Percentiles rank a stretch among this genome's conserved stretches.
These are phyloP conservation scores for Xylaria sp. DNA, from an alignment of 2,329 filamentous ascomycete genomes.

Conservation along the genomic window DNA sequence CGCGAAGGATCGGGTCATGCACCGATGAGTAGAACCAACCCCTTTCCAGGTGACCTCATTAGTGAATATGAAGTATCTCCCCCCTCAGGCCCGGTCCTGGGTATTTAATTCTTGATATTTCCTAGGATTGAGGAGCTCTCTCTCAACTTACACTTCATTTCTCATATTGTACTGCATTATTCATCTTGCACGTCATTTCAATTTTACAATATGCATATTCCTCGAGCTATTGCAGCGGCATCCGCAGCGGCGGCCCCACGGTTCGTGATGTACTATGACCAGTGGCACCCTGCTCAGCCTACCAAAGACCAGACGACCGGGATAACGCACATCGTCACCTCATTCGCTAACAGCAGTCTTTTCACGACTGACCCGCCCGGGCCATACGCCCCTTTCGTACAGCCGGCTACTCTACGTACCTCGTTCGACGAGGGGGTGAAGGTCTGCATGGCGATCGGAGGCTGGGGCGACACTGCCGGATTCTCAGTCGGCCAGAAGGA, in stretches of 20 bases:
- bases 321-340: constrained; percentile 36
- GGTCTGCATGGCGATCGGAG: constrained; percentile 72
- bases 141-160: background rate
- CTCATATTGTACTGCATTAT: too few species aligned
- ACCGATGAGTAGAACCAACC: too few species aligned
- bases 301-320: constrained; percentile 24
- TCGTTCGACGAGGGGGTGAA: constrained; percentile 58
- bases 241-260: constrained; percentile 25
- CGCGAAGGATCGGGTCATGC: too few species aligned
- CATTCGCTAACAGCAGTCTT: constrained; percentile 34
- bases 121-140: background rate
- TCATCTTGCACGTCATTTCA: too few species aligned
- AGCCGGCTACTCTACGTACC: constrained; percentile 41
- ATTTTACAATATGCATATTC: constrained; percentile 31
- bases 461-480: constrained; percentile 71
- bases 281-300: constrained; percentile 31
- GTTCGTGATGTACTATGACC: constrained; percentile 35
- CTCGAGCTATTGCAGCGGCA: constrained; percentile 17
- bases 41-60: too few species aligned
- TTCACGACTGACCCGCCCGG: constrained; percentile 31
- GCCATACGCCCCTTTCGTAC: constrained; percentile 30
- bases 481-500: constrained; percentile 61
- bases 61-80: background rate
- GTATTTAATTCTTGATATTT: background rate
- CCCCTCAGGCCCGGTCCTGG: background rate